Evolutionary conservation across 2,329 filamentous ascomycete genomes (phyloP).

Genomic region (Didymella sp.): DNA sequence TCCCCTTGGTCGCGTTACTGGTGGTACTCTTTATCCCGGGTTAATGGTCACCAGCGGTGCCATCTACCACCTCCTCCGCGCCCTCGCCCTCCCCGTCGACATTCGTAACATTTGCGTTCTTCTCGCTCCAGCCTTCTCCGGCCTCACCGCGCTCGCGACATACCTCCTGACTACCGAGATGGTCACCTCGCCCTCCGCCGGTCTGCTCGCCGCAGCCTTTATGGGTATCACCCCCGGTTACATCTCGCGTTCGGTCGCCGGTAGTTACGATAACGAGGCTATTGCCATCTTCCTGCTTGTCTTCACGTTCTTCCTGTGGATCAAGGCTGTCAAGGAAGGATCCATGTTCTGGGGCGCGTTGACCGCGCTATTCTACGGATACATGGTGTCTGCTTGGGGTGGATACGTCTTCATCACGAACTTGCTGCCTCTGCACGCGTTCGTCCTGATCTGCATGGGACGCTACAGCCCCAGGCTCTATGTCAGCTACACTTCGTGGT

Average conservation of each 20-base stretch:
- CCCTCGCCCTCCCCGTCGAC: constrained; percentile 90
- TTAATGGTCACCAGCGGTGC: constrained; percentile 98
- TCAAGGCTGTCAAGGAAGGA: constrained; percentile 95
- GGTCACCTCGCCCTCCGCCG: constrained; percentile 92
- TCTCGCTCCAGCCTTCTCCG: constrained; percentile 92
- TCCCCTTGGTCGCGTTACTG: constrained; percentile 95
- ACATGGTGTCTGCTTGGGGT: constrained; percentile 99
- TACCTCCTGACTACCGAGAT: constrained; percentile 98
- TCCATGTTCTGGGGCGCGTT: constrained; percentile 96
- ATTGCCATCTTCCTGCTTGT: constrained; percentile 99
- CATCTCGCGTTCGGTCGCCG: constrained; percentile 95
- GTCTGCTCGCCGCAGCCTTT: constrained; percentile 90
- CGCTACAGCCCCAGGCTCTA: constrained; percentile 93
- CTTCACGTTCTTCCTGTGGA: constrained; percentile 98
- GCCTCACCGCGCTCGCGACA: constrained; percentile 87
- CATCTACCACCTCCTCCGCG: constrained; percentile 92
- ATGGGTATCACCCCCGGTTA: constrained; percentile 98
- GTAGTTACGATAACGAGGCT: constrained; percentile 99
- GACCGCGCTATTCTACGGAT: constrained; percentile 95
- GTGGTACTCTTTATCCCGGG: constrained; percentile 97
- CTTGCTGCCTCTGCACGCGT: constrained; percentile 89
- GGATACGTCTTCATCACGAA: constrained; percentile 99
- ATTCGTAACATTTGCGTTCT: constrained; percentile 99
- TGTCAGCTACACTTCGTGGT: constrained; percentile 98
- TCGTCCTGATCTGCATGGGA: constrained; percentile 96